Conservation (phyloP, 169 alveolate species). For the Plasmodium blacklocki region DNA sequence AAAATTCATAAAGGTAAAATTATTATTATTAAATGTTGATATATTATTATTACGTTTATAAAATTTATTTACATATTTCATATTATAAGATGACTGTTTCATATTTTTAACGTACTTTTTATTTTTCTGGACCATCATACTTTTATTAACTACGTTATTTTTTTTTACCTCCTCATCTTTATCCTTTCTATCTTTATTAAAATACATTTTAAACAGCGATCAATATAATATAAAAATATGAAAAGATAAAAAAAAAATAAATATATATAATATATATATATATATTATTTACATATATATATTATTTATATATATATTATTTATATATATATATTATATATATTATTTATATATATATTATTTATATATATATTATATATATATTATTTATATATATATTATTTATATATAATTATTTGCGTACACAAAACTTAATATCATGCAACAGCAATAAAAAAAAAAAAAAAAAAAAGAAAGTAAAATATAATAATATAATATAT, state of each 20-base stretch:
- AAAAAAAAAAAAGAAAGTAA: not conserved
- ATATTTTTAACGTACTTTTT: conserved; percentile 47
- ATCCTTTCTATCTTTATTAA: conserved; percentile 40
- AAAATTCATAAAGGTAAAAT: conserved; percentile 7
- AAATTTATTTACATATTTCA: conserved; percentile 54
- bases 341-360: conserved; percentile 9
- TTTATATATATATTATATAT: conserved; percentile 1
- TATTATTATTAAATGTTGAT: conserved; percentile 7
- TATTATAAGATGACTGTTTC: conserved; percentile 46
- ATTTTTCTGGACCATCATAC: conserved; percentile 28
- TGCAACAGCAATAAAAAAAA: not conserved
- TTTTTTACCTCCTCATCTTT: conserved; percentile 43
- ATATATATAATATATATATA: conserved; percentile 17
- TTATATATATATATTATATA: conserved; percentile 3
- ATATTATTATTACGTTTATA: conserved; percentile 33
- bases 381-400: conserved; percentile 10
- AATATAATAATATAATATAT: not conserved
- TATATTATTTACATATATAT: conserved; percentile 3
- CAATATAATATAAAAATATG: not conserved
- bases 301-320: conserved; percentile 16
- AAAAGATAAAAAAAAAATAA: not conserved
- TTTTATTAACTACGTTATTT: conserved; percentile 14
- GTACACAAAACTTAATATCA: not conserved
- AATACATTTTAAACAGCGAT: conserved; percentile 20
- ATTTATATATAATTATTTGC: not conserved